phyloP scores from a whole-genome alignment of 495 filamentous ascomycete genomes.

The Jackrogersella multiformis region DNA sequence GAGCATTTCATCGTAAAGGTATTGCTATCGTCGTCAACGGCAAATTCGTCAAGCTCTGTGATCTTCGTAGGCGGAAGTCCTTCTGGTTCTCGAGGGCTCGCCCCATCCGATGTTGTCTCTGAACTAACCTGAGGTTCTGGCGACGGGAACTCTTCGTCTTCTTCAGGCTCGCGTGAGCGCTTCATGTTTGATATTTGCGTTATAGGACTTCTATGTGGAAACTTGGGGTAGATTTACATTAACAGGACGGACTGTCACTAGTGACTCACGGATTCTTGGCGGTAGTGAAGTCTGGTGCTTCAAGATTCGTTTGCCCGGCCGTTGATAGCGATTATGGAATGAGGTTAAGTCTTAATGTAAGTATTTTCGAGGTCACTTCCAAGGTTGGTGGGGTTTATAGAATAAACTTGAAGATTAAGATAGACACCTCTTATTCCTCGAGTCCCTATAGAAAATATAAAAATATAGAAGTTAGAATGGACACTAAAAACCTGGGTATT shows the following conservation, averaged over 20 bases:
- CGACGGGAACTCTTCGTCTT: conserved; percentile 44
- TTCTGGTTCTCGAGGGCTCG: conserved; percentile 27
- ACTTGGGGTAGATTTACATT: conserved; percentile 48
- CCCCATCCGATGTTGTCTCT: conserved; percentile 11
- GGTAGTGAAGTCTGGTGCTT: not conserved
- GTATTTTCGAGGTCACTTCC: conserved; percentile 10
- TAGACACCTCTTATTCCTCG: no score
- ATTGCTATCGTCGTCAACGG: conserved; percentile 37
- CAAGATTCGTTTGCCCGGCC: not conserved
- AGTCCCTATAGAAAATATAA: no score
- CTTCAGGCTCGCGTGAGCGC: conserved; percentile 63
- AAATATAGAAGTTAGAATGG: no score
- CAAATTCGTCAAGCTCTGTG: conserved; percentile 52
- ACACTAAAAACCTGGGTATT: no score
- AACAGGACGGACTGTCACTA: not conserved
- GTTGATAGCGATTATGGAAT: conserved; percentile 10
- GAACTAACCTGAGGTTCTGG: conserved; percentile 31
- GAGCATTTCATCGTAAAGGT: conserved; percentile 73
- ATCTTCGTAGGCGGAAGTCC: conserved; percentile 50
- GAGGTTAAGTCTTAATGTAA: conserved; percentile 14
- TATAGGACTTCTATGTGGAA: conserved; percentile 17
- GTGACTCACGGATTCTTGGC: not conserved
- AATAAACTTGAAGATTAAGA: not conserved
- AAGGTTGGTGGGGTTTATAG: not conserved
- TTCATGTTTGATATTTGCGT: conserved; percentile 57